Evolutionary conservation across 1,139 yeast genomes (phyloP).

Genomic region (Suhomyces bribrorum): DNA sequence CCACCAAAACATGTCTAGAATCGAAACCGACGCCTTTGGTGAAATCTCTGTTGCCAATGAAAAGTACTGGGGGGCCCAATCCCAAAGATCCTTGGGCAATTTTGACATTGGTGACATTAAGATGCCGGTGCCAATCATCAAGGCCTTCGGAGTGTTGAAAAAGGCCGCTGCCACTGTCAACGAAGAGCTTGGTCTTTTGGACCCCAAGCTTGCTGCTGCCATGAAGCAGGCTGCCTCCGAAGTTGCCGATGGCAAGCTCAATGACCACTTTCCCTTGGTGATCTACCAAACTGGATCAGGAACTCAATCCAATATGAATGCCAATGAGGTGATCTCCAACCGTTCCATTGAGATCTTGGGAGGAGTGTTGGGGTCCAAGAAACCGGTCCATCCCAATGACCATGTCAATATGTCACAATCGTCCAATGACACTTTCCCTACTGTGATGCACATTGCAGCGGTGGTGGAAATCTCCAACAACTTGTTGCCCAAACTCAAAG

Average conservation of each 20-base stretch:
- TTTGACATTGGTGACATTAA: slow-evolving; percentile 89
- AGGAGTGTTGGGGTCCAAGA: slow-evolving; percentile 87
- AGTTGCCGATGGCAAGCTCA: slow-evolving; percentile 86
- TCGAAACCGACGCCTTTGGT: slow-evolving; percentile 95
- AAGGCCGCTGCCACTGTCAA: slow-evolving; percentile 95
- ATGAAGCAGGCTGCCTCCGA: slow-evolving; percentile 95
- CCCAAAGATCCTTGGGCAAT: slow-evolving; percentile 89
- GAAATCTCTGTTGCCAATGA: slow-evolving; percentile 85
- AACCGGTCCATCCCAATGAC: slow-evolving; percentile 96
- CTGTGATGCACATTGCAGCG: slow-evolving; percentile 99
- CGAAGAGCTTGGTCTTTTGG: slow-evolving; percentile 74
- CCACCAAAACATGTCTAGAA: slow-evolving; percentile 44
- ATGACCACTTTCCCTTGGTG: slow-evolving; percentile 94
- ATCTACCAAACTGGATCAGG: slow-evolving; percentile 99
- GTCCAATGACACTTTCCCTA: slow-evolving; percentile 97
- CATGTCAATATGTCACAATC: slow-evolving; percentile 99
- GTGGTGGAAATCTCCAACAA: slow-evolving; percentile 78
- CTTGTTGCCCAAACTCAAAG: slow-evolving; percentile 76
- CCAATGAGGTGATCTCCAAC: slow-evolving; percentile 97
- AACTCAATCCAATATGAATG: slow-evolving; percentile 98
- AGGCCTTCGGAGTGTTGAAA: slow-evolving; percentile 91
- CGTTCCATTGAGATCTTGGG: slow-evolving; percentile 96
- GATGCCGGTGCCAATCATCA: slow-evolving; percentile 88
- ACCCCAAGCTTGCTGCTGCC: slow-evolving; percentile 78
- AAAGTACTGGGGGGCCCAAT: slow-evolving; percentile 97